phyloP scores from a whole-genome alignment of 1,284 basidiomycete genomes.

The Phellinidium pouzarii region DNA sequence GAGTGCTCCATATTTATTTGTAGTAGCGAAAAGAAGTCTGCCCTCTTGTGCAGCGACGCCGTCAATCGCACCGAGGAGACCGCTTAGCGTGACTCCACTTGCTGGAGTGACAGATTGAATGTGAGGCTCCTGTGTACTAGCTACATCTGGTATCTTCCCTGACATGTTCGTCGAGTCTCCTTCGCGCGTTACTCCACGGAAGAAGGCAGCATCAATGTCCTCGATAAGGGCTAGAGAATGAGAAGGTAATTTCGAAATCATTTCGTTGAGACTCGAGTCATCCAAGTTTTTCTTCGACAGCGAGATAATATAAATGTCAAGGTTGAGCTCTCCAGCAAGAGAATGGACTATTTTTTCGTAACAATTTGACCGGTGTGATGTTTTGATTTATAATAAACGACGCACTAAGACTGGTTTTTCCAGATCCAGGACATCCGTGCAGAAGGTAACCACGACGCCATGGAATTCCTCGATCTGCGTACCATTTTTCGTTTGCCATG shows the following conservation, averaged over 20 bases:
- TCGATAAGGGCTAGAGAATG: slow-evolving; percentile 74
- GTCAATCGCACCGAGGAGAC: slow-evolving; percentile 68
- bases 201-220: slow-evolving; percentile 73
- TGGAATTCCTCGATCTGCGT: slow-evolving; percentile 27
- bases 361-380: not conserved
- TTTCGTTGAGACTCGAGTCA: slow-evolving; percentile 51
- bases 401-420: slow-evolving; percentile 60
- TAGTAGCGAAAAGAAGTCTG: slow-evolving; percentile 70
- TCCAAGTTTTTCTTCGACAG: slow-evolving; percentile 67
- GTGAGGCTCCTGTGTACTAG: slow-evolving; percentile 16
- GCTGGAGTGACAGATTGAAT: slow-evolving; percentile 20
- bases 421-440: slow-evolving; percentile 65
- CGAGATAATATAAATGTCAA: slow-evolving; percentile 71
- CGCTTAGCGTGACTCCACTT: slow-evolving; percentile 55
- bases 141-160: slow-evolving; percentile 8
- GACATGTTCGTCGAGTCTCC: slow-evolving; percentile 30
- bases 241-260: slow-evolving; percentile 61
- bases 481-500: slow-evolving; percentile 28
- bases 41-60: slow-evolving; percentile 73
- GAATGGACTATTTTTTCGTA: slow-evolving; percentile 40
- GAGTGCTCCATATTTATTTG: slow-evolving; percentile 60
- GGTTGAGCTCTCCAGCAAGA: slow-evolving; percentile 66
- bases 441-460: slow-evolving; percentile 28
- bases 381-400: not conserved
- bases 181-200: slow-evolving; percentile 39